Evolutionary conservation across 768 basidiomycete species (phyloP), one percentile per base, ranked within the genome.

Genomic region (Suillus paluster): DNA sequence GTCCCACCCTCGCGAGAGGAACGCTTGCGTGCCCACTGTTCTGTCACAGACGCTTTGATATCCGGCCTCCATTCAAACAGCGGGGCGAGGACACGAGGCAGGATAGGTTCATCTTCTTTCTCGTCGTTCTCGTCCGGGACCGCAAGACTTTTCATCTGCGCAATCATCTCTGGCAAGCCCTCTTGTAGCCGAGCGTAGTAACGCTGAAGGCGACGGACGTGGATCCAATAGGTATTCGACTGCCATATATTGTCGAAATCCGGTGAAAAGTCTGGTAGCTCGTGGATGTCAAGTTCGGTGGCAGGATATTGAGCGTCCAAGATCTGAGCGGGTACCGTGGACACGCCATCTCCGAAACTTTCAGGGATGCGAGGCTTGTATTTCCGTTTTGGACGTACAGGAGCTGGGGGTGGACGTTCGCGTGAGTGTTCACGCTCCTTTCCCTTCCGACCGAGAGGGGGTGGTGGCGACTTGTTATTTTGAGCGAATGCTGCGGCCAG

Each of bases 381-480:
- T 25, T 48, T 57, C 39, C 45, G 23, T 55, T 10, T 54, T 49
- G 48, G 27, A 21, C 19, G 21, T n/a, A 30, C 19, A 42, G 57
- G 39, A 38, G 48, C 44, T 42, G 63, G 60, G 11, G 44, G 2
- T 34, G 58, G 30, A 4, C 34, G 52, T 49, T 25, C 44, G 14
- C 33, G 33, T n/a, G n/a, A n/a, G n/a, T n/a, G n/a, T 23, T 67
- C 66, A 45, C 66, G 71, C 60, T 62, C 67, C 64, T 73, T 76
- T 2, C 66, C 70, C 57, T 73, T 74, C 0, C 23, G 10, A 9
- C 53, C 9, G 30, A 36, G 53, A 10, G 21, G n/a, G n/a, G 27
- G 23, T 30, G 61, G 21, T 9, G 52, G 17, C 5, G 33, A 19
- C 6, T 17, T 15, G 30, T 23, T 27, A 30, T 60, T 62, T 55